Evolutionary conservation across 257 asterid genomes (phyloP), one percentile per base, ranked within the genome.

Genomic region (Craterostigma plantagineum): DNA sequence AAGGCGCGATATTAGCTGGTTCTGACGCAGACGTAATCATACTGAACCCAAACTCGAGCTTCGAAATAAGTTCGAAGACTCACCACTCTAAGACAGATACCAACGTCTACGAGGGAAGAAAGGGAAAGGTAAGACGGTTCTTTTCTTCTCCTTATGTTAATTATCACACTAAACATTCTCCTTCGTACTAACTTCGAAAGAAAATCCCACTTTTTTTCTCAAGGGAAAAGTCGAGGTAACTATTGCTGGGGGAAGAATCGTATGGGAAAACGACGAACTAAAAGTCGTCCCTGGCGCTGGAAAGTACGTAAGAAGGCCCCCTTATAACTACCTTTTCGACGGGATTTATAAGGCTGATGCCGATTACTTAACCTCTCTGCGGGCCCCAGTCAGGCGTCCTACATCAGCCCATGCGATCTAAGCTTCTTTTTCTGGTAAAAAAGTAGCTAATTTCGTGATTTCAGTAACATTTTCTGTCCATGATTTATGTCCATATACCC

Each of bases 211-310:
- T 15, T 0, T 46, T 14, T 34, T 4, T 33, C 34, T 17, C 37
- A 55, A 79, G 95, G 95, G 98, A 38, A 83, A 79, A 64, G 86
- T 90, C 16, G 98, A 90, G 68, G 76, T 77, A 41, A 90, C 98
- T 2, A 74, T 90, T 47, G 79, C 92, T 11, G 83, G 93, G 52
- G 98, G 98, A 49, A 74, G 71, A 58, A 45, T 90, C 30, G 93
- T 90, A 33, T 90, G 98, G 98, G 72, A 72, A 66, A 67, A 79
- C 11, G 75, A 66, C n/a, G 65, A 74, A 52, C 76, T 82, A 40
- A 76, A 64, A 18, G 80, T 53, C 34, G 63, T 65, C 38, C 92
- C 74, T 7, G 94, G 98, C 54, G 46, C 72, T 8, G 98, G 98
- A 9, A 79, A 82, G 52, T 79, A 74, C 61, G 44, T 90, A 34